Evolutionary conservation across 1,284 basidiomycete species (phyloP).

Genomic region (Melampsora larici-populina): DNA sequence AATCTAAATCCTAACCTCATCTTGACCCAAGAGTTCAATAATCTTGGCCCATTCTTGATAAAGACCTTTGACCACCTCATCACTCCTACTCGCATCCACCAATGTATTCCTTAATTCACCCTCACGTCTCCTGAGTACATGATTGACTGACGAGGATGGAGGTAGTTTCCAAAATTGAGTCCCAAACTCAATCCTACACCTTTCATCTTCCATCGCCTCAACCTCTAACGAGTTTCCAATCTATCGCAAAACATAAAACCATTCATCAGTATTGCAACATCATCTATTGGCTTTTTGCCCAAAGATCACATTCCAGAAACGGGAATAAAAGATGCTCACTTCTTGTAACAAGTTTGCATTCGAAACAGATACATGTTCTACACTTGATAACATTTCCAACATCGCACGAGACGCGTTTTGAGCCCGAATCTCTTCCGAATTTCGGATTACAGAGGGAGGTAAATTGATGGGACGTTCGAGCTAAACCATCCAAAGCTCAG

Average conservation of each 20-base stretch:
- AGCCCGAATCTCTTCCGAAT: constrained; percentile 76
- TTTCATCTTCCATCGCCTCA: constrained; percentile 82
- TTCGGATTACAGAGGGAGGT: constrained; percentile 79
- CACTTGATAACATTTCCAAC: constrained; percentile 68
- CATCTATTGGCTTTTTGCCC: constrained; percentile 44
- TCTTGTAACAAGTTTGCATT: constrained; percentile 69
- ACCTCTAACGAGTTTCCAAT: constrained; percentile 66
- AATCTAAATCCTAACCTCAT: constrained; percentile 24
- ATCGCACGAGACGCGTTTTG: constrained; percentile 73
- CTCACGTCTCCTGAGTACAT: constrained; percentile 67
- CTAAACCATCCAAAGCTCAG: constrained; percentile 1
- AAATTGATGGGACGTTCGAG: constrained; percentile 79
- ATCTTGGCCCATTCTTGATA: constrained; percentile 82
- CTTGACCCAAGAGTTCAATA: constrained; percentile 62
- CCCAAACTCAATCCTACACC: constrained; percentile 59
- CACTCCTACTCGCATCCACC: constrained; percentile 68
- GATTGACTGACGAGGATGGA: constrained; percentile 75
- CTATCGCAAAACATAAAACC: constrained; percentile 6
- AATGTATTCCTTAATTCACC: constrained; percentile 70
- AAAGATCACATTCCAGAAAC: neutral
- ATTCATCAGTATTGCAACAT: neutral
- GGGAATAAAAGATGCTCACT: constrained; percentile 57
- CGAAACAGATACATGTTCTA: constrained; percentile 65
- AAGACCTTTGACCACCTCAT: constrained; percentile 70
- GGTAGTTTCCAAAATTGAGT: constrained; percentile 58